phyloP scores from a whole-genome alignment of 2,329 filamentous ascomycete genomes.

The Massarina eburnea region DNA sequence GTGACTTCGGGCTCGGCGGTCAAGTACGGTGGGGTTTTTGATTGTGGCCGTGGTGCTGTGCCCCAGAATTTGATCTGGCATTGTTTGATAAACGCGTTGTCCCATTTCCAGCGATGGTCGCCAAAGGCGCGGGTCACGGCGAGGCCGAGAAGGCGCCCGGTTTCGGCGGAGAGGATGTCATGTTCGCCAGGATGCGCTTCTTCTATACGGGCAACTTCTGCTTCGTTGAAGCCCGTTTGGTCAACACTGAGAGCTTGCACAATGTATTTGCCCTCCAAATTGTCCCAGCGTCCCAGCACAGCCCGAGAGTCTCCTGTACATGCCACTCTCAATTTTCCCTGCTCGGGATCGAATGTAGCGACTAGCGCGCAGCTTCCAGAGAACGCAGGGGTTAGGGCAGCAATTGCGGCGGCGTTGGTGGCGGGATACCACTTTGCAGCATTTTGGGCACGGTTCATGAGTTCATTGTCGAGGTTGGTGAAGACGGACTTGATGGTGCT shows the following conservation, averaged over 20 bases:
- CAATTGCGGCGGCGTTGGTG: conserved; percentile 29
- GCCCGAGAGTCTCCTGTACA: conserved; percentile 69
- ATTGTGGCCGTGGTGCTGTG: conserved; percentile 48
- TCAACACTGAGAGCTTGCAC: conserved; percentile 61
- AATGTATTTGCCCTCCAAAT: conserved; percentile 50
- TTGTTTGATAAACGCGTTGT: conserved; percentile 50
- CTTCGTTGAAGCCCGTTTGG: conserved; percentile 65
- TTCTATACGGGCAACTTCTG: conserved; percentile 59
- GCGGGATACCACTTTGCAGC: conserved; percentile 44
- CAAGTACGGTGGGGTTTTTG: conserved; percentile 64
- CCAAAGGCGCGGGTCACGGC: conserved; percentile 69
- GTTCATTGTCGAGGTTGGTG: conserved; percentile 58
- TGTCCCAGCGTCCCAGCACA: conserved; percentile 59
- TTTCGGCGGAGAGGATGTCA: conserved; percentile 54
- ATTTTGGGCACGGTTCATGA: conserved; percentile 47
- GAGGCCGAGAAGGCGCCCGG: conserved; percentile 63
- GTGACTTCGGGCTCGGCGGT: conserved; percentile 68
- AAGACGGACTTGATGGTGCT: conserved; percentile 61
- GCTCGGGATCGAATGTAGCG: conserved; percentile 60
- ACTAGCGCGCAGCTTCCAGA: conserved; percentile 66
- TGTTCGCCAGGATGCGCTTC: conserved; percentile 65
- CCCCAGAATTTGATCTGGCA: conserved; percentile 54
- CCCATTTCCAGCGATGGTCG: conserved; percentile 70
- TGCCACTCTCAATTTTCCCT: conserved; percentile 61
- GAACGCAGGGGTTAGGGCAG: conserved; percentile 42